Evolutionary conservation across 2,329 filamentous ascomycete genomes (phyloP), one percentile per base, ranked within the genome.

Genomic region (Fusarium multiceps): DNA sequence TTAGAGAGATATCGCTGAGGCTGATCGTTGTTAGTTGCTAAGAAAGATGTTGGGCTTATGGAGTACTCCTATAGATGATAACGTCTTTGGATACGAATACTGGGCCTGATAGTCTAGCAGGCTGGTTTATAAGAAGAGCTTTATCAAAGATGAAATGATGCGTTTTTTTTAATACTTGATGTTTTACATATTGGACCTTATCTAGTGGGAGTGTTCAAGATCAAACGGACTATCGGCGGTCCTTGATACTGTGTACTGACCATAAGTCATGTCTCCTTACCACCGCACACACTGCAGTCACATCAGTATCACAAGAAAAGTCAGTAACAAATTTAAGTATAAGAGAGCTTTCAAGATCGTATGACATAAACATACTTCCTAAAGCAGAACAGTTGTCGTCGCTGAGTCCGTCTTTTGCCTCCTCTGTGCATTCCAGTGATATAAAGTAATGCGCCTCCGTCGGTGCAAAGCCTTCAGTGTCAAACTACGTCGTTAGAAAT

Each of bases 391-490:
- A 12, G 18, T 53, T 23, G 9, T 12, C 6, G n/a, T 47, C 27
- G 27, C 54, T 48, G 30, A 61, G 57, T 64, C 42, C 59, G 45
- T 68, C 68, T 45, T 30, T 50, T 13, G 67, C 34, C 55, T 50
- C 34, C 16, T 32, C 6, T 45, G 9, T 40, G 18, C 67, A 68
- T 70, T 71, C 67, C 67, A 59, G 54, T 42, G 20, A 20, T 13
- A 18, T 20, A 25, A 28, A 53, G 21, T 40, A 57, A 47, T 45
- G 10, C 37, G 48, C 49, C 51, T 43, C 67, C 46, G 47, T 42
- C 46, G 58, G 9, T 46, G 20, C 4, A 48, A 50, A 66, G 55
- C 50, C 50, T n/a, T 47, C 49, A 51, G 61, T 21, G 32, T 46
- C 37, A 18, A 41, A 25, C 9, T 40, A 27, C 37, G 7, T 37